phyloP scores from a whole-genome alignment of 1,284 basidiomycete species.

The Irpex sp. region DNA sequence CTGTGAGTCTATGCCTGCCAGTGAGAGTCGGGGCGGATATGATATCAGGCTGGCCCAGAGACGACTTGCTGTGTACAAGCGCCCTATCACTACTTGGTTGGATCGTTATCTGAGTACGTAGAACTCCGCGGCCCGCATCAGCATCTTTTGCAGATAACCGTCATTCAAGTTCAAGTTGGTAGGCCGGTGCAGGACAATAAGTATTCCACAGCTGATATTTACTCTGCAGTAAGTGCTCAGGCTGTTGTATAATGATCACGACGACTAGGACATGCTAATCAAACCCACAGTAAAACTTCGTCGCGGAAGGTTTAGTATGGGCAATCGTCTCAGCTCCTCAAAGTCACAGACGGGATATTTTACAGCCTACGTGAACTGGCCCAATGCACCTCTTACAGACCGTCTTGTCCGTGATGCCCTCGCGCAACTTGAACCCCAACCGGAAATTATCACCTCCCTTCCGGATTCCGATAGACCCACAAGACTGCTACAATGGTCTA shows the following conservation, averaged over 20 bases:
- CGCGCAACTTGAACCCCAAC: slow-evolving; percentile 29
- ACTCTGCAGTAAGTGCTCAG: not conserved
- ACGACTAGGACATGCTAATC: not conserved
- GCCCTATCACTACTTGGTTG: not conserved
- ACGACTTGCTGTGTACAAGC: too few species aligned
- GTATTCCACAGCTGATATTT: not conserved
- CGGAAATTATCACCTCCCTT: slow-evolving; percentile 23
- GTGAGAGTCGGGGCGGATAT: too few species aligned
- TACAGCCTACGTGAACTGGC: slow-evolving; percentile 68
- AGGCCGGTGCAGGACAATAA: too few species aligned
- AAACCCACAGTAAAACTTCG: not conserved
- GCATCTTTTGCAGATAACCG: not conserved
- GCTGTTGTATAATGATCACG: not conserved
- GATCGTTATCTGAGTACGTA: slow-evolving; percentile 1
- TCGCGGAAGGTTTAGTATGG: not conserved
- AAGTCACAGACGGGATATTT: slow-evolving; percentile 12
- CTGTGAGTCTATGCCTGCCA: too few species aligned
- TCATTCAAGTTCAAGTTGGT: not conserved
- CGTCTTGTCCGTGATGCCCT: slow-evolving; percentile 68
- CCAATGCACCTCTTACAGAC: slow-evolving; percentile 72
- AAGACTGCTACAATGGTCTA: slow-evolving; percentile 67
- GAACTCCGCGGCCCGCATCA: not conserved
- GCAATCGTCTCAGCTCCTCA: not conserved
- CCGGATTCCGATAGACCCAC: slow-evolving; percentile 13
- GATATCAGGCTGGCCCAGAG: too few species aligned